Evolutionary conservation across 2,329 filamentous ascomycete genomes (phyloP).

Genomic region (Xylariomycetidae sp.): DNA sequence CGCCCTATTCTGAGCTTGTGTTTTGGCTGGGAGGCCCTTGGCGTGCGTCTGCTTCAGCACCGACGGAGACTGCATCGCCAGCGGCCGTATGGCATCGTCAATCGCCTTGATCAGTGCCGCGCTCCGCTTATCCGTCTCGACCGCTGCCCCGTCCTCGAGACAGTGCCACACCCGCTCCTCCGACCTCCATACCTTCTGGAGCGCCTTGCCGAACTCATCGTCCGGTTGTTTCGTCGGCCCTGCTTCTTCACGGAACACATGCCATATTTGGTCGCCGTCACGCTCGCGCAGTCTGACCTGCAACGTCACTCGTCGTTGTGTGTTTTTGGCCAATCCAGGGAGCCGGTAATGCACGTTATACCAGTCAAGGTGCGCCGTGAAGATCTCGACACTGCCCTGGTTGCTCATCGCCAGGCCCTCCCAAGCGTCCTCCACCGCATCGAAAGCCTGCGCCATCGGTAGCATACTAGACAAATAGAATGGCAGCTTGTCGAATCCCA

Average conservation of each 20-base stretch:
- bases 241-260: slow-evolving; percentile 34
- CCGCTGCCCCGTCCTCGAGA: slow-evolving; percentile 35
- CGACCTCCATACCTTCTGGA: slow-evolving; percentile 23
- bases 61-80: slow-evolving; percentile 24
- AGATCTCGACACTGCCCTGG: slow-evolving; percentile 44
- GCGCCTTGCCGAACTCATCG: slow-evolving; percentile 23
- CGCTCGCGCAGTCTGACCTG: slow-evolving; percentile 46
- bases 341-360: slow-evolving; percentile 50
- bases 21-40: slow-evolving; percentile 13
- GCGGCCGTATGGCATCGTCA: slow-evolving; percentile 38
- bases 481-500: slow-evolving; percentile 47
- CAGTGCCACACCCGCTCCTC: slow-evolving; percentile 22
- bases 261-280: slow-evolving; percentile 45
- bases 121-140: slow-evolving; percentile 33
- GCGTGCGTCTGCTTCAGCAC: slow-evolving; percentile 18
- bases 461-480: slow-evolving; percentile 54
- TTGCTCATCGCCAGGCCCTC: slow-evolving; percentile 32
- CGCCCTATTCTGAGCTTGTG: slow-evolving; percentile 12
- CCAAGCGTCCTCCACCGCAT: slow-evolving; percentile 54
- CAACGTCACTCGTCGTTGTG: slow-evolving; percentile 38
- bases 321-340: slow-evolving; percentile 17
- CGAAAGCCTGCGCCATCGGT: slow-evolving; percentile 56
- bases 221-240: slow-evolving; percentile 16
- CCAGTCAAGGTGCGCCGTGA: slow-evolving; percentile 51
- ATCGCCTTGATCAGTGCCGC: slow-evolving; percentile 40